phyloP scores from a whole-genome alignment of 805 yeast genomes.

The Limtongia smithiae region DNA sequence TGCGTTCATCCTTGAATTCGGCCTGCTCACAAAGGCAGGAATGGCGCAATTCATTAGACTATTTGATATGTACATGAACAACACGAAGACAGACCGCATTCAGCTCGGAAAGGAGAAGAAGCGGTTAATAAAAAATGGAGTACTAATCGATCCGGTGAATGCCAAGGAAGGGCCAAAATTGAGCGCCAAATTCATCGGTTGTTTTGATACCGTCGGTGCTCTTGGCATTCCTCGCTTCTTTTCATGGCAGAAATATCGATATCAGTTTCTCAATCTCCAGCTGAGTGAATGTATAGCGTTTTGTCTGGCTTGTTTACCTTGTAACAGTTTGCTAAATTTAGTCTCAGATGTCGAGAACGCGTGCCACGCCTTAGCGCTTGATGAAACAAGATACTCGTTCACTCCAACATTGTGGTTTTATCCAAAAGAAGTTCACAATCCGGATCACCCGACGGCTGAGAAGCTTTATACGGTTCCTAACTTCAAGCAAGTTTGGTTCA shows the following conservation, averaged over 20 bases:
- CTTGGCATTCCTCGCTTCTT: slow-evolving; percentile 18
- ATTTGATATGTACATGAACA: slow-evolving; percentile 6
- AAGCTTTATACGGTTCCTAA: not conserved
- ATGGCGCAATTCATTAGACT: slow-evolving; percentile 18
- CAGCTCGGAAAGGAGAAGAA: not conserved
- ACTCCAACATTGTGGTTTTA: slow-evolving; percentile 21
- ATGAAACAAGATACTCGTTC: slow-evolving; percentile 16
- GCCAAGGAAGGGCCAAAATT: not conserved
- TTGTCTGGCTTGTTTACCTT: too few relatives aligned
- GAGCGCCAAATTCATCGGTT: slow-evolving; percentile 14
- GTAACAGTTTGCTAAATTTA: too few relatives aligned
- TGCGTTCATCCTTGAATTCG: slow-evolving; percentile 15
- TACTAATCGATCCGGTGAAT: too few relatives aligned
- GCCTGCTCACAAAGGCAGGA: slow-evolving; percentile 13
- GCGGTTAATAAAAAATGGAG: not conserved
- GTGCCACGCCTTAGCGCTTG: slow-evolving; percentile 22
- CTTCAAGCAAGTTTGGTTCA: slow-evolving; percentile 25
- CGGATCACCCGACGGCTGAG: too few relatives aligned
- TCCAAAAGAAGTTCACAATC: not conserved
- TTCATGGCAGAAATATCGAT: not conserved
- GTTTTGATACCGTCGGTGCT: slow-evolving; percentile 28
- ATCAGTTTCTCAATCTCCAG: slow-evolving; percentile 10
- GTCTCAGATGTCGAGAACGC: slow-evolving; percentile 19
- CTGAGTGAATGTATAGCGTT: slow-evolving; percentile 9
- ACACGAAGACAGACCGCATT: too few relatives aligned